Percentiles rank a stretch among this genome's conserved stretches.
Conservation (phyloP, 2,329 filamentous ascomycete genomes). For the Decorospora gaudefroyi region DNA sequence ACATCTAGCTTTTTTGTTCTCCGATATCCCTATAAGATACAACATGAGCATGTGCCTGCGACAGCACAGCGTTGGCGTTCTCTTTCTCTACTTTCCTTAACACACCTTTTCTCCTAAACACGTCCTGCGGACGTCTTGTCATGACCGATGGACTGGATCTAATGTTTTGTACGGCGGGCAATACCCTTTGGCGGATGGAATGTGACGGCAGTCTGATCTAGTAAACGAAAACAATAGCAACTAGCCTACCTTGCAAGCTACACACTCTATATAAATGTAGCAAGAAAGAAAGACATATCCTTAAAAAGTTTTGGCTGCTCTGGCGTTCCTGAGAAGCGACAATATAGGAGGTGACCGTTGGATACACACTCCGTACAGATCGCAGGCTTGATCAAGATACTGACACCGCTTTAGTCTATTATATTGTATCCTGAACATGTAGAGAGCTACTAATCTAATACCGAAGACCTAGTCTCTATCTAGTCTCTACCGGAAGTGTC, state of each 20-base stretch:
- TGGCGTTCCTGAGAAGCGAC: not conserved
- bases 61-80: conserved; percentile 4
- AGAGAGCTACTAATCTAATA: not conserved
- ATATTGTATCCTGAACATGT: not conserved
- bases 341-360: not conserved
- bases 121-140: conserved; percentile 32
- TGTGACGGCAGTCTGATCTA: conserved; percentile 7
- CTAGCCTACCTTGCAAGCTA: conserved; percentile 9
- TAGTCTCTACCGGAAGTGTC: not conserved
- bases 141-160: conserved; percentile 35
- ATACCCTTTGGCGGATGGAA: conserved; percentile 19
- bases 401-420: not conserved
- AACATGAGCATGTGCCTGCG: conserved; percentile 2
- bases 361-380: not conserved
- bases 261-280: not conserved
- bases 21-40: conserved; percentile 18
- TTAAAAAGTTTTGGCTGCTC: not conserved
- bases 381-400: not conserved
- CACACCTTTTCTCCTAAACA: conserved; percentile 16
- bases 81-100: conserved; percentile 11
- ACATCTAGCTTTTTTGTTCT: conserved; percentile 1
- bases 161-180: conserved; percentile 29
- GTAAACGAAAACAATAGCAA: conserved; percentile 2
- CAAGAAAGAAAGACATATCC: not conserved
- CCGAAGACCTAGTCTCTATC: not conserved